Evolutionary conservation across 1,284 basidiomycete genomes (phyloP), one percentile per base, ranked within the genome.

Genomic region (Ustilago trichophora): DNA sequence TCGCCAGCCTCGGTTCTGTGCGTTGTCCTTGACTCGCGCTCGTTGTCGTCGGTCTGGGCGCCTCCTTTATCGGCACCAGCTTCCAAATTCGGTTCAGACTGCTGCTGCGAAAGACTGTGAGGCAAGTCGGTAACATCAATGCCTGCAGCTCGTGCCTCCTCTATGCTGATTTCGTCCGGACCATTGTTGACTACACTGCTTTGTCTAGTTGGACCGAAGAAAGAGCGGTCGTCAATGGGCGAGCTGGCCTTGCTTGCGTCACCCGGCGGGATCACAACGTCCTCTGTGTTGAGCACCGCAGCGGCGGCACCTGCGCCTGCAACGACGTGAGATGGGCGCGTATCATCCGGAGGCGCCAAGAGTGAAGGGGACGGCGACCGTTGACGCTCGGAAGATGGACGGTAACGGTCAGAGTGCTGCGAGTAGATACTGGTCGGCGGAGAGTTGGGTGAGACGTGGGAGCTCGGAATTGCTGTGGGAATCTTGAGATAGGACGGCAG

Each of bases 401-500:
- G 57, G 16, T 34, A 32, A 25, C 36, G 49, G 7, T 70, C 67
- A 16, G 62, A 58, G n/a, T 57, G 50, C 32, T 59, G 55, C 41
- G 60, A 60, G 27, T 70, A 64, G 38, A 56, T 40, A 46, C 60
- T 56, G 29, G 37, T 15, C 2, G 67, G 56, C 9, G 49, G 53
- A 16, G 55, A 54, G 41, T 31, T 54, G 13, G 71, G 47, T 11
- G 49, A 64, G 9, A 73, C 68, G 24, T 76, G 73, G 9, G 72
- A 59, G 53, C 77, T 74, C n/a, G 77, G 77, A 16, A 80, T 78
- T 11, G 74, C 49, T 15, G 78, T 80, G 4, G 78, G 78, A 38
- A 80, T 80, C 53, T 78, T 78, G 43, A 80, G 77, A 33, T 80
- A 80, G 6, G 78, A 80, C 4, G 78, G 78, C 6, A 80, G 51